Evolutionary conservation across 2,329 filamentous ascomycete genomes (phyloP).

Genomic region (Trichoderma endophyticum): DNA sequence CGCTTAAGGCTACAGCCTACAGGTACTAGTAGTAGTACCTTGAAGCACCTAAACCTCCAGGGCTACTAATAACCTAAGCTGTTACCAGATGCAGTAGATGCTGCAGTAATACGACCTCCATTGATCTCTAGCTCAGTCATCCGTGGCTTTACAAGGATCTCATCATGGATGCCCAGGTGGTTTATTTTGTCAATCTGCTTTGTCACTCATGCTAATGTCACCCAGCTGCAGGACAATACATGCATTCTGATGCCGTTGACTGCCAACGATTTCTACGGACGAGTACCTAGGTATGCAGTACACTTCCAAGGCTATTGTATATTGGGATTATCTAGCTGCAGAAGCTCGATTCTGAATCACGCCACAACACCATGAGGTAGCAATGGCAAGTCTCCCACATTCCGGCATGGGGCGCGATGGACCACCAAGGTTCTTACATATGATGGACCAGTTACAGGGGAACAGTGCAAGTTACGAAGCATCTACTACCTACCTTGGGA

Average conservation of each 20-base stretch:
- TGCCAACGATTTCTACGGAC: neutral
- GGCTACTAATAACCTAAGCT: neutral
- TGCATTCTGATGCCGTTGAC: neutral
- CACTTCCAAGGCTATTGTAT: too few relatives aligned
- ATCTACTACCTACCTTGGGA: neutral
- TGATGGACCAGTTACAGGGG: neutral
- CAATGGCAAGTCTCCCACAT: neutral
- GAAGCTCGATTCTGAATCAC: neutral
- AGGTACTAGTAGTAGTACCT: too few relatives aligned
- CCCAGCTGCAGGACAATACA: neutral
- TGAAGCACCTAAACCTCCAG: too few relatives aligned
- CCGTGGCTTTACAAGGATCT: neutral
- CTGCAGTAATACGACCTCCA: neutral
- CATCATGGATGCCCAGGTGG: neutral
- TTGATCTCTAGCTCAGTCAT: neutral
- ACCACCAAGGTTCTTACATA: neutral
- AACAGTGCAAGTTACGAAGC: neutral
- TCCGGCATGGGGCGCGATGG: neutral
- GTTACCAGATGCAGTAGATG: neutral
- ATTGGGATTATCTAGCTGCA: neutral
- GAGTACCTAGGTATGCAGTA: too few relatives aligned
- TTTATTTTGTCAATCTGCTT: neutral
- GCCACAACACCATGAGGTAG: neutral
- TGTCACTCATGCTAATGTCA: neutral
- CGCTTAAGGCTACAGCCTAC: too few relatives aligned